phyloP scores from a whole-genome alignment of 352 stramenopile species.

The Pythium apleroticum region DNA sequence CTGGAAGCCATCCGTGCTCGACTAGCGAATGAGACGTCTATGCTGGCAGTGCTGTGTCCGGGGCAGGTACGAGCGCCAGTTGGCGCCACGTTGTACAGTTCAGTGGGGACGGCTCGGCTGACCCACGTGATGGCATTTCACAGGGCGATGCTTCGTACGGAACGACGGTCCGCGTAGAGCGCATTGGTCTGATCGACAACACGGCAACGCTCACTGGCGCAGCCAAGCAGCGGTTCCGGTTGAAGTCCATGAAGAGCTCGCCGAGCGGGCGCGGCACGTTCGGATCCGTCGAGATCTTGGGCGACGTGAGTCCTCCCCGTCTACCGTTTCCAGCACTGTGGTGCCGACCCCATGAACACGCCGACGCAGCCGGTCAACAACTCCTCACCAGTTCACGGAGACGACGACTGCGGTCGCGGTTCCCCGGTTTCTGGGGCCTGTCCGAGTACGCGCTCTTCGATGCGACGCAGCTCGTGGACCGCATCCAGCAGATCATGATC shows the following conservation, averaged over 20 bases:
- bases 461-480: conserved; percentile 47
- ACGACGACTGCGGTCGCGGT: conserved; percentile 26
- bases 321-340: conserved; percentile 39
- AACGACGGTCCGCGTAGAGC: conserved; percentile 70
- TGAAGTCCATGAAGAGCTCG: conserved; percentile 33
- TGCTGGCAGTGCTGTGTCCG: conserved; percentile 62
- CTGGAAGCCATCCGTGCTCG: conserved; percentile 48
- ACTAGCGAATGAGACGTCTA: conserved; percentile 39
- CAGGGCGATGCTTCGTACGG: conserved; percentile 49
- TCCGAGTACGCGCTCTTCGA: conserved; percentile 62
- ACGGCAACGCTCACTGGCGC: conserved; percentile 52
- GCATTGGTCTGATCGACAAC: conserved; percentile 46
- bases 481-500: conserved; percentile 67
- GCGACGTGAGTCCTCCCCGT: conserved; percentile 36
- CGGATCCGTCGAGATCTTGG: conserved; percentile 66
- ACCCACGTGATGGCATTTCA: background rate
- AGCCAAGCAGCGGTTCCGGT: conserved; percentile 68
- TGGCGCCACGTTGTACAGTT: background rate
- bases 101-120: background rate
- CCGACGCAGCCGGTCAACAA: background rate
- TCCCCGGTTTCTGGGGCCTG: conserved; percentile 48
- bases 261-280: conserved; percentile 15
- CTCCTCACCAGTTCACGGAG: background rate
- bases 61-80: conserved; percentile 33
- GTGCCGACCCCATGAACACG: background rate